Percentiles rank a stretch among this genome's conserved stretches.
Evolutionary conservation across 2,329 filamentous ascomycete species (phyloP).

Genomic region (Aspergillus fructus): DNA sequence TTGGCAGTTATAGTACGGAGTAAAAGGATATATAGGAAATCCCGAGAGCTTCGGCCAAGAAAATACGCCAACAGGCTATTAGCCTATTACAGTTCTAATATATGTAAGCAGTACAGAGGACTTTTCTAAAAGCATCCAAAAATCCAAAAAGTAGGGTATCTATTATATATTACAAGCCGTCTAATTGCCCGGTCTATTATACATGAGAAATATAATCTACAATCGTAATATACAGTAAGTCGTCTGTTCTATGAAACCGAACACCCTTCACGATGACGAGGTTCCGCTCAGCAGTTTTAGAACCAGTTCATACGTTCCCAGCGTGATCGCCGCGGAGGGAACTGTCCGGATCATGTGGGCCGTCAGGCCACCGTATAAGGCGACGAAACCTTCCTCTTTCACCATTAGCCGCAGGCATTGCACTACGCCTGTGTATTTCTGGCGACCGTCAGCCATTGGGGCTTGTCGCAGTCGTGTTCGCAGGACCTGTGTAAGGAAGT

Average conservation of each 20-base stretch:
- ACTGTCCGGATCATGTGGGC: constrained; percentile 38
- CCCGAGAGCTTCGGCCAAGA: neutral
- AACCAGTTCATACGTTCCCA: constrained; percentile 40
- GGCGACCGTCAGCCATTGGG: constrained; percentile 33
- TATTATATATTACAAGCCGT: constrained; percentile 10
- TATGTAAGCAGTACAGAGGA: neutral
- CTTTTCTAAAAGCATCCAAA: neutral
- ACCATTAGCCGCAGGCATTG: constrained; percentile 35
- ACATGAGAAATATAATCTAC: constrained; percentile 8
- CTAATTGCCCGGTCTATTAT: constrained; percentile 10
- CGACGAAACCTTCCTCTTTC: constrained; percentile 36
- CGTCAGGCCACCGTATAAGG: constrained; percentile 37
- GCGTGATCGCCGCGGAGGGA: constrained; percentile 37
- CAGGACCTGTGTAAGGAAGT: constrained; percentile 29
- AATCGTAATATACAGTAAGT: constrained; percentile 12
- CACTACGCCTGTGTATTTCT: constrained; percentile 37
- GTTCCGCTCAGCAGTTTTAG: constrained; percentile 21
- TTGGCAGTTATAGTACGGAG: neutral
- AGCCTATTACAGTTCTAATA: neutral
- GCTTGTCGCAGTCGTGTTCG: constrained; percentile 37
- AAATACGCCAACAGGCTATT: neutral
- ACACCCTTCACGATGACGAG: neutral
- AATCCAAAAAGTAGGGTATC: constrained; percentile 9
- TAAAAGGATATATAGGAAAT: neutral
- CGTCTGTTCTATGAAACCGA: neutral